Base-by-base conservation (phyloP, 208 protist species). In the Leishmania amazonensis region DNA sequence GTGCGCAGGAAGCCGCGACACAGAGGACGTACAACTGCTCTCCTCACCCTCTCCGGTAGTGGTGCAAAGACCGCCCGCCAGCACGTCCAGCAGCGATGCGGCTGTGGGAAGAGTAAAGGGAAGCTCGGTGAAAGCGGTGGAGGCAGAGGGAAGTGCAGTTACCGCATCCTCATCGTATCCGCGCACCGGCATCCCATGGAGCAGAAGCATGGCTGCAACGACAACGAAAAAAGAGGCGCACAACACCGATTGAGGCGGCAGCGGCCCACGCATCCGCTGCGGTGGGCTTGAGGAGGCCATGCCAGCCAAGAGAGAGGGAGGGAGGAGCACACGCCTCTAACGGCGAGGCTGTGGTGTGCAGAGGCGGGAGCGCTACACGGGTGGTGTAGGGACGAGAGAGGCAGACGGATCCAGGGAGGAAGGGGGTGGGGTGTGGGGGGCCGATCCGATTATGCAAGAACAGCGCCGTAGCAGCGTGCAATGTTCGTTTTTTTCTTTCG, bases 71-170 rank as follows among this genome's bases (percentile, higher is more conserved):
- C 2, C 21, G 24, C 45, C 9, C 0, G 62, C 53, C 15, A 85
- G 74, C 13, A 81, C 47, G 1, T 79, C 31, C 51, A 81, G 53
- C 13, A 81, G 31, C 0, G 73, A 35, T 11, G 58, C 24, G 2
- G 76, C 68, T 38, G 40, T 68, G 8, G 76, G 57, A 28, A 85
- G 45, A 17, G 60, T 13, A 53, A 84, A 84, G 19, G 75, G 38
- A 5, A 2, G 5, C 17, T 58, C 47, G 15, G 15, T 51, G 49
- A 8, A 73, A 51, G 19, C 68, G 21, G 17, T 47, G 3, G 42
- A 15, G 68, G 8, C 24, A 73, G 68, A 73, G 28, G 2, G 68
- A 19, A 8, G 68, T 6, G 11, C 49, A 60, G 8, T 28, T 21
- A 4, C 72, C 6, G 31, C 47, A 38, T 54, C 49, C 5, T 6